Percentiles rank a stretch among this genome's conserved stretches.
Conservation (phyloP, 2,329 filamentous ascomycete species). For the Calonectria pauciramosa region DNA sequence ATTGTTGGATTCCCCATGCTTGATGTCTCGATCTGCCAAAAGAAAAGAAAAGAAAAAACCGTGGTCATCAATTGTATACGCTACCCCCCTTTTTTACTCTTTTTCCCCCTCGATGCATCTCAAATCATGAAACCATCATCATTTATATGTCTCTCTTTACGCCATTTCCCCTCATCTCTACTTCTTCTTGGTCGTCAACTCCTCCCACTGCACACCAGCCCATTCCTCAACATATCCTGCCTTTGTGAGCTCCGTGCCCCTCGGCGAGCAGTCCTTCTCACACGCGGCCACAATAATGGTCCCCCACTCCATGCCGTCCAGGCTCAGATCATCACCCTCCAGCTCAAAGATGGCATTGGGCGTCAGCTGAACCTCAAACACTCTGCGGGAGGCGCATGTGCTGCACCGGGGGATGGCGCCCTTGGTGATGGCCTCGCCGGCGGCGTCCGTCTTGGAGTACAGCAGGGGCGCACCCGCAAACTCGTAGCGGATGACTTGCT, state of each 20-base stretch:
- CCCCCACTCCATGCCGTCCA: conserved; percentile 98
- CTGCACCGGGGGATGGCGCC: conserved; percentile 79
- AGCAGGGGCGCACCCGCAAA: conserved; percentile 81
- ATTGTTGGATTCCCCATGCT: conserved; percentile 40
- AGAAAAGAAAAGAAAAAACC: too few species aligned
- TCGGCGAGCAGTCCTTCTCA: conserved; percentile 79
- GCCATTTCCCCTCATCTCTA: conserved; percentile 31
- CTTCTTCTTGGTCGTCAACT: conserved; percentile 63
- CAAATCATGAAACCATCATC: conserved; percentile 42
- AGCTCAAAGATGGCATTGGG: conserved; percentile 92
- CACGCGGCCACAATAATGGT: conserved; percentile 92
- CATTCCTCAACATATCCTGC: conserved; percentile 93
- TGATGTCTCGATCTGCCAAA: conserved; percentile 24
- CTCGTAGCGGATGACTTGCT: conserved; percentile 87
- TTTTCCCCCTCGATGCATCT: not conserved
- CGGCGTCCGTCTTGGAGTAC: conserved; percentile 82
- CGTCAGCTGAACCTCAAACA: conserved; percentile 93
- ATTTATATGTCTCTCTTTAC: conserved; percentile 28
- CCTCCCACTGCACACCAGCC: conserved; percentile 99
- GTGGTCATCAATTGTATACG: conserved; percentile 13
- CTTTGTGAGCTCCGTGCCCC: conserved; percentile 69
- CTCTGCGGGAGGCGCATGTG: conserved; percentile 80
- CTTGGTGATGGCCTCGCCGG: conserved; percentile 74
- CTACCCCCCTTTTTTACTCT: conserved; percentile 1
- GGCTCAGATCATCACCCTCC: conserved; percentile 79